Percentiles rank a stretch among this genome's conserved stretches.
These are phyloP conservation scores for Chaetomiaceae sp. DNA, from an alignment of 2,329 filamentous ascomycete species.

Conservation along the genomic window DNA sequence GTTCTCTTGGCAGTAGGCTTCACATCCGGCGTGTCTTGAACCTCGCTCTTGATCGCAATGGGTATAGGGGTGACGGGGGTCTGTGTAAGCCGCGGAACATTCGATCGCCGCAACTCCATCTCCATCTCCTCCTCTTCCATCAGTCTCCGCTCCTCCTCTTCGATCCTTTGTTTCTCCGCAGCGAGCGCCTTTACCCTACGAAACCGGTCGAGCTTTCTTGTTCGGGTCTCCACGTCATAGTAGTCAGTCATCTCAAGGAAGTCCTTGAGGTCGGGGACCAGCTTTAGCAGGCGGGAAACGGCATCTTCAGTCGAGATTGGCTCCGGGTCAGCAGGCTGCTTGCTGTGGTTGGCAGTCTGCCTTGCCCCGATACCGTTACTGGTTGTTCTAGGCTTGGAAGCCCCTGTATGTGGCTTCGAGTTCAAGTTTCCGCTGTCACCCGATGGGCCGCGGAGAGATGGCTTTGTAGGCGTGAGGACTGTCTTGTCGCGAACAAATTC, in stretches of 20 bases:
- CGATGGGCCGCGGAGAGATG: not conserved
- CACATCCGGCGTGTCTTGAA: not conserved
- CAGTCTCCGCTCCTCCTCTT: constrained; percentile 24
- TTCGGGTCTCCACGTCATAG: constrained; percentile 20
- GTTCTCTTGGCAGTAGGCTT: constrained; percentile 14
- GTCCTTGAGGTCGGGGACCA: constrained; percentile 23
- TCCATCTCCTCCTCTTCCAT: constrained; percentile 26
- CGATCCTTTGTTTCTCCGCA: constrained; percentile 22
- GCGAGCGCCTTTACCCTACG: constrained; percentile 22
- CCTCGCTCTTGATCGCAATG: not conserved
- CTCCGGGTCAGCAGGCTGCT: not conserved
- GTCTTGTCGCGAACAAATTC: not conserved
- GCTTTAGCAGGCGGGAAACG: constrained; percentile 16
- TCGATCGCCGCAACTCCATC: constrained; percentile 14
- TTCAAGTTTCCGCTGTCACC: not conserved
- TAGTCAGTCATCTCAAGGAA: constrained; percentile 26
- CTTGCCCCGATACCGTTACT: not conserved
- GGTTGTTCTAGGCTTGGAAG: not conserved
- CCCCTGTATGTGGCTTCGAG: not conserved
- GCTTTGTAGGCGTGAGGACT: not conserved
- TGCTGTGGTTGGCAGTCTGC: not conserved
- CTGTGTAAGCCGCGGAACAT: not conserved
- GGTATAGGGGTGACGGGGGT: constrained; percentile 4
- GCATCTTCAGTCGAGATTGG: not conserved
- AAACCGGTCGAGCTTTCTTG: constrained; percentile 23